Evolutionary conservation across 1,139 yeast species (phyloP).

Genomic region (Hanseniaspora sp.): DNA sequence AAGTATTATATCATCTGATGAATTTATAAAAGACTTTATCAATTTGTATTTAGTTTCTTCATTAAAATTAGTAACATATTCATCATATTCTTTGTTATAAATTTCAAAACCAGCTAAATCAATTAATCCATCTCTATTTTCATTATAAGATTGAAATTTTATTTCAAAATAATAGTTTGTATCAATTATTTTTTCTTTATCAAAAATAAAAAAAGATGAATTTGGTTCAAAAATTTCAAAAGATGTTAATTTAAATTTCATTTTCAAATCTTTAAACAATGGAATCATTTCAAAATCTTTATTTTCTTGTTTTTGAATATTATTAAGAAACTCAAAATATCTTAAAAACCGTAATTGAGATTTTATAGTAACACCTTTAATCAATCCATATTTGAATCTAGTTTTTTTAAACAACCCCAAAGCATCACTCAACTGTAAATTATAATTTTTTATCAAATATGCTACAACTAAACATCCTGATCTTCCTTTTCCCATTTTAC

Average conservation of each 20-base stretch:
- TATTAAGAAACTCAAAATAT: constrained; percentile 39
- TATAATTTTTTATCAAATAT: constrained; percentile 44
- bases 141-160: constrained; percentile 23
- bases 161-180: constrained; percentile 14
- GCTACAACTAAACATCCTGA: constrained; percentile 72
- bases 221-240: neutral
- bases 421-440: constrained; percentile 37
- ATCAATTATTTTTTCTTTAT: neutral
- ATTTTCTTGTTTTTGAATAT: neutral
- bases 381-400: constrained; percentile 49
- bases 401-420: constrained; percentile 41
- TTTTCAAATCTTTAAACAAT: neutral
- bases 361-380: constrained; percentile 58
- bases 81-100: neutral
- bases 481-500: constrained; percentile 87
- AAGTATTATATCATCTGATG: neutral
- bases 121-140: constrained; percentile 19
- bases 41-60: too few species aligned
- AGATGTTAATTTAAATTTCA: neutral
- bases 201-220: neutral
- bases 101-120: constrained; percentile 19
- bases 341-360: constrained; percentile 59
- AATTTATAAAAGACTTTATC: too few species aligned
- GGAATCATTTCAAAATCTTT: neutral
- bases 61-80: neutral